A percentile compares a stretch with the other conserved stretches of the same genome.
These are phyloP conservation scores for Aspergillus brunneoviolaceus DNA, from an alignment of 2,329 filamentous ascomycete species.

Conservation along the genomic window DNA sequence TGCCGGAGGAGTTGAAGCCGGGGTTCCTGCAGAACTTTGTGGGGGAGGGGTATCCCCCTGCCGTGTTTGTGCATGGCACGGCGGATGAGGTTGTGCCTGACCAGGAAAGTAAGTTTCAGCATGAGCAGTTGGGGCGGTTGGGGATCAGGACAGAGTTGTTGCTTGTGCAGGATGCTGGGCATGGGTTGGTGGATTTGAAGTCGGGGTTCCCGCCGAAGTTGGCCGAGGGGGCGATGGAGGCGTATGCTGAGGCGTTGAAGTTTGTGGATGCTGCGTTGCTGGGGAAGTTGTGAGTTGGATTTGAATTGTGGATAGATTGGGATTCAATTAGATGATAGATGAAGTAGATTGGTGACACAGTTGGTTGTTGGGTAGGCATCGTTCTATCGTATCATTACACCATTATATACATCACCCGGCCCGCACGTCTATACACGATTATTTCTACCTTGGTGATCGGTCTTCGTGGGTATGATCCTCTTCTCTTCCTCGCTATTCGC, in stretches of 20 bases:
- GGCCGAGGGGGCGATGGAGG: conserved; percentile 9
- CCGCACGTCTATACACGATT: background rate
- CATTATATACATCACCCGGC: background rate
- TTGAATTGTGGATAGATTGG: background rate
- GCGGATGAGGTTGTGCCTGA: conserved; percentile 23
- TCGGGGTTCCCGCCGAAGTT: conserved; percentile 2
- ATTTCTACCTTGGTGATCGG: background rate
- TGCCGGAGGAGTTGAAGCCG: conserved; percentile 16
- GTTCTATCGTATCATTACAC: background rate
- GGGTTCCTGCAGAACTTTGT: conserved; percentile 21
- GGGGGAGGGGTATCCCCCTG: conserved; percentile 16
- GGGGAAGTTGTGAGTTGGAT: background rate
- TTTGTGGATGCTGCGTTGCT: conserved; percentile 14
- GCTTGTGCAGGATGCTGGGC: conserved; percentile 17
- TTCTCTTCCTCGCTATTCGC: background rate
- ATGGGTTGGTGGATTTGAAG: conserved; percentile 17
- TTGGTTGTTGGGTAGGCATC: background rate
- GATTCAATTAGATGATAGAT: background rate
- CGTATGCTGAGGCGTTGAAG: conserved; percentile 18
- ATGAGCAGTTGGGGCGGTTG: conserved; percentile 17
- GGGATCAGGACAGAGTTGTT: conserved; percentile 17
- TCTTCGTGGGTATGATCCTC: background rate
- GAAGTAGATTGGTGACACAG: too few species aligned
- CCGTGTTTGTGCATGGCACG: conserved; percentile 23
- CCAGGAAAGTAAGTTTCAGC: conserved; percentile 19